A percentile compares a stretch with the other conserved stretches of the same genome.
Evolutionary conservation across 257 asterid species (phyloP).

Genomic region (Penstemon davidsonii): DNA sequence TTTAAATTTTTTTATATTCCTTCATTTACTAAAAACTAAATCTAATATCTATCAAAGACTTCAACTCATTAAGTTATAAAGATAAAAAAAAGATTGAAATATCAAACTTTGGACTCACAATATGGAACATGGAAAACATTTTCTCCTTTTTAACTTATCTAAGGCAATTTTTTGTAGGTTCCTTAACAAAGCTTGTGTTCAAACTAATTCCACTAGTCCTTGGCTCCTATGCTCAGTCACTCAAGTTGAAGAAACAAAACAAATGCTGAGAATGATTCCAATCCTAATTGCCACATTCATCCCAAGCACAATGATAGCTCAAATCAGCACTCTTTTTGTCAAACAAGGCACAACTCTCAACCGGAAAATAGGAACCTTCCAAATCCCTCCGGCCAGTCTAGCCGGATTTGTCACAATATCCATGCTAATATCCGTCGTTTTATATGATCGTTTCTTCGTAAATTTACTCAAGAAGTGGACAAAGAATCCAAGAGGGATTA

Average conservation of each 20-base stretch:
- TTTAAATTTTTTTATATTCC: too few relatives aligned
- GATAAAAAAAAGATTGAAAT: too few relatives aligned
- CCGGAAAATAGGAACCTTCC: slow-evolving; percentile 50
- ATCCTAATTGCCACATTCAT: slow-evolving; percentile 55
- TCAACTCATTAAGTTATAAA: too few relatives aligned
- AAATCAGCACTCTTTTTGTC: slow-evolving; percentile 63
- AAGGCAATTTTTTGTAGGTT: slow-evolving; percentile 38
- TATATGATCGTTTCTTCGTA: slow-evolving; percentile 65
- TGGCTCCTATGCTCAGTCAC: slow-evolving; percentile 79
- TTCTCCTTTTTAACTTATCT: not conserved
- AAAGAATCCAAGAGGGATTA: slow-evolving; percentile 73
- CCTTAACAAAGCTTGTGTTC: slow-evolving; percentile 72
- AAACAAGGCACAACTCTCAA: slow-evolving; percentile 78
- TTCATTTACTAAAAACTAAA: too few relatives aligned
- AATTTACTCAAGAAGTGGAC: slow-evolving; percentile 45
- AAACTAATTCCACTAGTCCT: slow-evolving; percentile 45
- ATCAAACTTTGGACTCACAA: too few relatives aligned
- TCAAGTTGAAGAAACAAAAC: slow-evolving; percentile 83
- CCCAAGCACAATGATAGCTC: slow-evolving; percentile 79
- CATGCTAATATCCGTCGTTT: slow-evolving; percentile 61
- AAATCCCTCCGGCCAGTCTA: slow-evolving; percentile 76
- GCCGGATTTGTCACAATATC: slow-evolving; percentile 73
- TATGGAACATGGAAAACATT: not conserved
- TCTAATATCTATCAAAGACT: too few relatives aligned
- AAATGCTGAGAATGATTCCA: slow-evolving; percentile 75